Conservation (phyloP, 768 basidiomycete species). For the Macrolepiota dolichaula region DNA sequence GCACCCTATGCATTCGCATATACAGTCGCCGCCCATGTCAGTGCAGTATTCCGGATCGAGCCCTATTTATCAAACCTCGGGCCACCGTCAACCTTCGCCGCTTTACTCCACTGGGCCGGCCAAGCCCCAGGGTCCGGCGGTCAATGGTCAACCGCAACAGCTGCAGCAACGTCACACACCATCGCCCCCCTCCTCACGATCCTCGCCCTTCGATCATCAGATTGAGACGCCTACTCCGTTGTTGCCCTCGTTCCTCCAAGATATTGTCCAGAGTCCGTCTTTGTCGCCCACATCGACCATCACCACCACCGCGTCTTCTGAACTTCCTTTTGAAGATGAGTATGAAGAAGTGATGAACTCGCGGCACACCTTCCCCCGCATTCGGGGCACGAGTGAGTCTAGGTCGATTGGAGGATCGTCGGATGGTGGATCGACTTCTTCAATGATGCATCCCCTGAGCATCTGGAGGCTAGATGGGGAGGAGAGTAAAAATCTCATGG, state of each 20-base stretch:
- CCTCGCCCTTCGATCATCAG: conserved; percentile 14
- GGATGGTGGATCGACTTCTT: conserved; percentile 3
- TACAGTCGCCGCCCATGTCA: conserved; percentile 12
- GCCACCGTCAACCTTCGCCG: conserved; percentile 37
- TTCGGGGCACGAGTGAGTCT: conserved; percentile 23
- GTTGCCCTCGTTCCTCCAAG: conserved; percentile 76
- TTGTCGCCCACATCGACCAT: conserved; percentile 53
- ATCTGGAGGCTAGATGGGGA: conserved; percentile 77
- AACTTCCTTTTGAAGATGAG: conserved; percentile 64
- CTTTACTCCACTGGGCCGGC: conserved; percentile 29
- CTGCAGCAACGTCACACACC: conserved; percentile 8
- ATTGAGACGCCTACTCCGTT: conserved; percentile 47
- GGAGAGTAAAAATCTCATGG: conserved; percentile 55
- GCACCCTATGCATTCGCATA: conserved; percentile 23
- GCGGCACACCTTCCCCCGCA: conserved; percentile 24
- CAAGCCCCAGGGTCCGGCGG: conserved; percentile 15
- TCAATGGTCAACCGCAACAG: conserved; percentile 7
- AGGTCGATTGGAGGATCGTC: conserved; percentile 13
- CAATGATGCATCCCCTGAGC: conserved; percentile 26
- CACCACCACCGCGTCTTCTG: conserved; percentile 57
- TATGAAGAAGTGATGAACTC: conserved; percentile 35
- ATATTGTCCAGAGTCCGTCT: conserved; percentile 68
- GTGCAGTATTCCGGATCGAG: conserved; percentile 25
- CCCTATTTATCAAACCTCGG: conserved; percentile 74
- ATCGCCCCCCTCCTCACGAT: conserved; percentile 1